These are phyloP conservation scores for Neurospora sp. DNA, from an alignment of 2,329 filamentous ascomycete species.

Conservation along the genomic window DNA sequence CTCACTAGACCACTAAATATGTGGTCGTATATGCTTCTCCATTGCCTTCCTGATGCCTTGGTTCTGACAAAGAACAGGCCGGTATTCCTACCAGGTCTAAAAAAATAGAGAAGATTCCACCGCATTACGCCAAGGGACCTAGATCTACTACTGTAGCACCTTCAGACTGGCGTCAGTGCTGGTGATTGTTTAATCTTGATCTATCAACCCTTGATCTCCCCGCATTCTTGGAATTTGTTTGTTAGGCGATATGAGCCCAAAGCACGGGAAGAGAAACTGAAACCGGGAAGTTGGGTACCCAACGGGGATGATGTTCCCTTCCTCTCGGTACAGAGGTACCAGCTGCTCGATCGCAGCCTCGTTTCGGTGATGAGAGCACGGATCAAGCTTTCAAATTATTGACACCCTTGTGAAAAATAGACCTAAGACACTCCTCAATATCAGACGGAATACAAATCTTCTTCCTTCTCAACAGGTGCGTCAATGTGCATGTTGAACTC, in stretches of 20 bases:
- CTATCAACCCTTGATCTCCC: not conserved
- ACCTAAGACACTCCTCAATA: not conserved
- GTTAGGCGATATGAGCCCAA: not conserved
- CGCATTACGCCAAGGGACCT: no score
- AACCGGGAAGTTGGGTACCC: not conserved
- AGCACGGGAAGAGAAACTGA: not conserved
- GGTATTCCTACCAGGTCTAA: no score
- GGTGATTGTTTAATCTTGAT: not conserved
- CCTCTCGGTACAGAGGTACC: not conserved
- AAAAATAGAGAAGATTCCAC: no score
- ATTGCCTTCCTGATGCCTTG: no score
- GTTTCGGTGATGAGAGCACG: not conserved
- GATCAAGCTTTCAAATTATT: not conserved
- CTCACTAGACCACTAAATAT: no score
- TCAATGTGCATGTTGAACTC: slow-evolving; percentile 31
- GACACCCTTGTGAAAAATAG: not conserved
- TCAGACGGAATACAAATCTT: slow-evolving; percentile 12
- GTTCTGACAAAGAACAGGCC: no score
- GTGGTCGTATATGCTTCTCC: no score
- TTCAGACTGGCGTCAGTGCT: no score
- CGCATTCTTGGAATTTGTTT: not conserved
- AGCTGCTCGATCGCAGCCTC: not conserved
- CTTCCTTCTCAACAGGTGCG: slow-evolving; percentile 26
- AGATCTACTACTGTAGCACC: no score
- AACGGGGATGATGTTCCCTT: not conserved